Percentiles rank a stretch among this genome's conserved stretches.
phyloP scores from a whole-genome alignment of 768 basidiomycete species.

The Trametes villosa region DNA sequence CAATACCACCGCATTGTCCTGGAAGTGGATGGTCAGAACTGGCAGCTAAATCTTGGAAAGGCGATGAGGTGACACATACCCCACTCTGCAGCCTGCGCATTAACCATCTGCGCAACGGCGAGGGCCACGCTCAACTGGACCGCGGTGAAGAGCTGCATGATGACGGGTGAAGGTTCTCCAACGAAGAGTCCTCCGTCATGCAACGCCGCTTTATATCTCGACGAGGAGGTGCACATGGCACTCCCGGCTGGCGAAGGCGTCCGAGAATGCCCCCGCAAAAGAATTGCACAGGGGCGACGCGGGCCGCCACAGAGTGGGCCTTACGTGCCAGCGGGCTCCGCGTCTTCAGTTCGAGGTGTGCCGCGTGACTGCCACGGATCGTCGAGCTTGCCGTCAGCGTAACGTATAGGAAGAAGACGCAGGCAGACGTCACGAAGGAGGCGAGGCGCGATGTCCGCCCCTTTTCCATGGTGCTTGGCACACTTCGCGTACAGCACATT shows the following conservation, averaged over 20 bases:
- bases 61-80: slow-evolving; percentile 8
- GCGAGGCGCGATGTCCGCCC: not conserved
- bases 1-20: slow-evolving; percentile 31
- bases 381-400: not conserved
- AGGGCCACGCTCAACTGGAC: slow-evolving; percentile 19
- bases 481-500: not conserved
- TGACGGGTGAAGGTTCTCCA: not conserved
- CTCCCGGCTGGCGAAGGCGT: not conserved
- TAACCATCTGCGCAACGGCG: slow-evolving; percentile 8
- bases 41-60: not conserved
- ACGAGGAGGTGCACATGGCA: not conserved
- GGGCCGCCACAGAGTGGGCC: slow-evolving; percentile 1
- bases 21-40: not conserved
- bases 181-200: not conserved
- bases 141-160: slow-evolving; percentile 24
- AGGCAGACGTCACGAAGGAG: not conserved
- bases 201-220: not conserved
- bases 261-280: slow-evolving; percentile 20
- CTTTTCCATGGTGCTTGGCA: slow-evolving; percentile 11
- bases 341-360: not conserved
- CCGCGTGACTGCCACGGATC: slow-evolving; percentile 11
- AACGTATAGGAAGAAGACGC: not conserved
- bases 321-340: not conserved
- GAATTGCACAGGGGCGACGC: slow-evolving; percentile 8
- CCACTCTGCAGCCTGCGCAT: slow-evolving; percentile 22